phyloP scores from a whole-genome alignment of 805 yeast species.

The Metschnikowia proteae region DNA sequence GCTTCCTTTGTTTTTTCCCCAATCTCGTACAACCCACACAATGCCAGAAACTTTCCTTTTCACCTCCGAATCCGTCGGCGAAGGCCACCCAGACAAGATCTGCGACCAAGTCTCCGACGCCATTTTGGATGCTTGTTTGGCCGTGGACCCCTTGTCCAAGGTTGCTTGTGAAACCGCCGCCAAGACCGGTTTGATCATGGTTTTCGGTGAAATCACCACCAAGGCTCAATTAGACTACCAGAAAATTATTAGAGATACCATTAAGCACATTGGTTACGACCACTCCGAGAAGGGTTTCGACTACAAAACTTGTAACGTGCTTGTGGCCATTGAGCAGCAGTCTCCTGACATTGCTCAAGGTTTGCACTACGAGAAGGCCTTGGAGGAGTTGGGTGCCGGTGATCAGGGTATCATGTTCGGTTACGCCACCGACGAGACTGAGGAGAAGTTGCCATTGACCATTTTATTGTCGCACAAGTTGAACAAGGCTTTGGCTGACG shows the following conservation, averaged over 20 bases:
- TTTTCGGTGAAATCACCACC: constrained; percentile 99
- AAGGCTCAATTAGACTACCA: constrained; percentile 94
- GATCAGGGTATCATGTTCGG: constrained; percentile 99
- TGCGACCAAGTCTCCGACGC: constrained; percentile 99
- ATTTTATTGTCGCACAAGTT: constrained; percentile 91
- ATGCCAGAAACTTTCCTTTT: constrained; percentile 49
- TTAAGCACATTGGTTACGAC: constrained; percentile 98
- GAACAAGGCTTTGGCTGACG: constrained; percentile 93
- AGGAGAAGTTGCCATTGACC: constrained; percentile 94
- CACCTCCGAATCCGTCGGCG: constrained; percentile 90
- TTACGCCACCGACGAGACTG: constrained; percentile 98
- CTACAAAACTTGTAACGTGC: constrained; percentile 98
- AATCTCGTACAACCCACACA: neutral
- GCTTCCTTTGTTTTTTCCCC: neutral
- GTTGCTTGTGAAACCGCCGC: constrained; percentile 99
- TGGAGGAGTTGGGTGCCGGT: constrained; percentile 99
- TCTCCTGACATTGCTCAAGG: constrained; percentile 99
- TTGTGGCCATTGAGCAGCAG: constrained; percentile 99
- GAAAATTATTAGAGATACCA: constrained; percentile 95
- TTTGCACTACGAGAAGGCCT: constrained; percentile 90
- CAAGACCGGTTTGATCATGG: constrained; percentile 99
- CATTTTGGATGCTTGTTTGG: constrained; percentile 93
- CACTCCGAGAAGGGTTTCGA: constrained; percentile 95
- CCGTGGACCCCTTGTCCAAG: constrained; percentile 94
- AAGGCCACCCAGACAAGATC: constrained; percentile 92